These are phyloP conservation scores for Ceratocystis smalleyi DNA, from an alignment of 2,329 filamentous ascomycete species.

Conservation along the genomic window DNA sequence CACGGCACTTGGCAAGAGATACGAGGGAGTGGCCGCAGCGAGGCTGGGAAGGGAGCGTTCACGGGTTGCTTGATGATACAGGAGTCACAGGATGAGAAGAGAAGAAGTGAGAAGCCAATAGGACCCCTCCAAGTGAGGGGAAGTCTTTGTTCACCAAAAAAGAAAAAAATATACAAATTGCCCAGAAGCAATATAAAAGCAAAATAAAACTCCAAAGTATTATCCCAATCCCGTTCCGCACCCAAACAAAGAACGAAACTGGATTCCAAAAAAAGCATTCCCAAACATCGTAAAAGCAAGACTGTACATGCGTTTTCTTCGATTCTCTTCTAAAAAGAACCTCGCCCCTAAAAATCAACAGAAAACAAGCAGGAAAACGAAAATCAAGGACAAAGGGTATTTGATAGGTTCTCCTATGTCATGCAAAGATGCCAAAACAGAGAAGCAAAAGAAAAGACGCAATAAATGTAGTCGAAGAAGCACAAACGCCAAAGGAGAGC, in stretches of 20 bases:
- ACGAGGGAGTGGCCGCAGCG: too few species aligned
- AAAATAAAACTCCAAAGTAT: conserved; percentile 11
- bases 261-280: conserved; percentile 3
- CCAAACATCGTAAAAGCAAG: conserved; percentile 15
- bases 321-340: conserved; percentile 6
- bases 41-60: too few species aligned
- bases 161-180: not conserved
- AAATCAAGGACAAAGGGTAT: not conserved
- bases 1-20: too few species aligned
- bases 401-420: not conserved
- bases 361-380: not conserved
- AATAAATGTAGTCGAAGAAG: not conserved
- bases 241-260: not conserved
- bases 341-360: not conserved
- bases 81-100: too few species aligned
- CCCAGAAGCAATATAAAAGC: not conserved
- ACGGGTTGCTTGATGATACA: too few species aligned
- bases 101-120: too few species aligned
- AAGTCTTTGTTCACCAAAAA: too few species aligned
- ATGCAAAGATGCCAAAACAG: conserved; percentile 4
- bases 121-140: too few species aligned
- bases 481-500: conserved; percentile 11
- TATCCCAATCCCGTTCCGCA: not conserved
- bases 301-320: conserved; percentile 16
- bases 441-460: conserved; percentile 4